Evolutionary conservation across 495 filamentous ascomycete genomes (phyloP).

Genomic region (Podospora conica): DNA sequence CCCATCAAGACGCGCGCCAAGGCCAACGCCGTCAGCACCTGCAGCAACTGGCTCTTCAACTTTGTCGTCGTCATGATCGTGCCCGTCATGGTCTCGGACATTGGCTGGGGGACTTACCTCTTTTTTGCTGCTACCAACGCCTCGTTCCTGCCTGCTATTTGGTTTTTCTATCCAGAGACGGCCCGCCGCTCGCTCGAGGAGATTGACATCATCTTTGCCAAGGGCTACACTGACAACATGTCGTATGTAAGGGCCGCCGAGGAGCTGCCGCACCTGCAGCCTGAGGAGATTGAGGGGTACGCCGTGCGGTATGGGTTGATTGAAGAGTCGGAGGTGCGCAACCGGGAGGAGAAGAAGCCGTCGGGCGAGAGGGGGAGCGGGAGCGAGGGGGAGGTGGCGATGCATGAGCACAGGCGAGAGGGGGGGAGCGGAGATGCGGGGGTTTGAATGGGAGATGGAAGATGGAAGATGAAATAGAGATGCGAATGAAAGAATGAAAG

Average conservation of each 20-base stretch:
- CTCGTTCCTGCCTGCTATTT: slow-evolving; percentile 65
- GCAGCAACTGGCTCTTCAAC: slow-evolving; percentile 77
- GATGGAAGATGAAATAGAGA: too few relatives aligned
- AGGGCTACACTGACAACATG: slow-evolving; percentile 69
- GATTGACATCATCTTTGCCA: slow-evolving; percentile 74
- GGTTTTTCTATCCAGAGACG: slow-evolving; percentile 74
- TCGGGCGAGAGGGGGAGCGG: not conserved
- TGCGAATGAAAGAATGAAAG: too few relatives aligned
- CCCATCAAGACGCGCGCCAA: slow-evolving; percentile 68
- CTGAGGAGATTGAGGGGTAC: slow-evolving; percentile 58
- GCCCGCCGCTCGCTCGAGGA: slow-evolving; percentile 65
- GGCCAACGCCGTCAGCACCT: slow-evolving; percentile 70
- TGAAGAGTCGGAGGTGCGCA: not conserved
- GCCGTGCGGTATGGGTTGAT: slow-evolving; percentile 56
- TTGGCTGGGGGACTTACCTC: slow-evolving; percentile 71
- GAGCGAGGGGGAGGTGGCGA: not conserved
- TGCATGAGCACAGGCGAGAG: not conserved
- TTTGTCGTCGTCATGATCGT: slow-evolving; percentile 78
- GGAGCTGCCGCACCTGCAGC: slow-evolving; percentile 60
- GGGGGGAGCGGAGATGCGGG: not conserved
- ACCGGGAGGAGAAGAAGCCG: slow-evolving; percentile 10
- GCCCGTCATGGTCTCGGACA: slow-evolving; percentile 61
- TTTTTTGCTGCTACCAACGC: slow-evolving; percentile 71
- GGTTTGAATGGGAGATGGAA: not conserved
- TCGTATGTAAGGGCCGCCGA: slow-evolving; percentile 64